These are phyloP conservation scores for Orbilia blumenaviensis DNA, from an alignment of 2,329 filamentous ascomycete genomes.

Conservation along the genomic window DNA sequence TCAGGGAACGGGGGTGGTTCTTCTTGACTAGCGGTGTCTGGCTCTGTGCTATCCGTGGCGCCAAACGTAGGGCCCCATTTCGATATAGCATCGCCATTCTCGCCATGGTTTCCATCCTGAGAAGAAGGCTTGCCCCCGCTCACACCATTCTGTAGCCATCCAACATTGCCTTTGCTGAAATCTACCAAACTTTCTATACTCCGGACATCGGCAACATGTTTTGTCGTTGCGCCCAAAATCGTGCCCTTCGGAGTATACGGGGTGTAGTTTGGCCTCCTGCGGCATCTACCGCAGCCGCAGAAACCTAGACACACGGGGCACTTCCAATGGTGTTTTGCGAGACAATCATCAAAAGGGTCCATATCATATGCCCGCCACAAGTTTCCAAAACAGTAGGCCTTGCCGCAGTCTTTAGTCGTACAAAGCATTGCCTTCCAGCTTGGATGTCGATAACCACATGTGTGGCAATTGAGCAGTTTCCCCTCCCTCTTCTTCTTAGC, in stretches of 20 bases:
- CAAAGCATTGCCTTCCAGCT: slow-evolving; percentile 87
- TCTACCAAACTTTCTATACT: slow-evolving; percentile 91
- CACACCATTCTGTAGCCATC: slow-evolving; percentile 75
- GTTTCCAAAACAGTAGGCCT: slow-evolving; percentile 90
- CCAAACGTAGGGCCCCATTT: slow-evolving; percentile 46
- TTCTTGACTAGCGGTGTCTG: slow-evolving; percentile 5
- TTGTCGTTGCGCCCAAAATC: slow-evolving; percentile 88
- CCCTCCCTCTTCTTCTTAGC: slow-evolving; percentile 65
- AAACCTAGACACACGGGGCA: slow-evolving; percentile 87
- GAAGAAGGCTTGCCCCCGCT: slow-evolving; percentile 59
- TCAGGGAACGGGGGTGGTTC: slow-evolving; percentile 10
- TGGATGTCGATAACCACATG: slow-evolving; percentile 81
- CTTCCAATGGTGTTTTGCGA: slow-evolving; percentile 80
- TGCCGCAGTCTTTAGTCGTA: slow-evolving; percentile 72
- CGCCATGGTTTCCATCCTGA: slow-evolving; percentile 56
- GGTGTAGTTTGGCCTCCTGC: slow-evolving; percentile 72
- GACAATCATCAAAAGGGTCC: slow-evolving; percentile 79
- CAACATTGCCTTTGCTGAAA: slow-evolving; percentile 86
- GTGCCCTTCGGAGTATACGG: slow-evolving; percentile 90
- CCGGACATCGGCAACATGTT: slow-evolving; percentile 85
- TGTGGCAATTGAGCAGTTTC: slow-evolving; percentile 75
- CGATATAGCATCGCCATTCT: slow-evolving; percentile 20
- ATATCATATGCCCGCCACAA: slow-evolving; percentile 91
- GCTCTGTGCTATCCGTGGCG: slow-evolving; percentile 33
- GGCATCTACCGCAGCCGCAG: slow-evolving; percentile 86